A percentile compares a stretch with the other conserved stretches of the same genome.
These are phyloP conservation scores for Elaeis oleifera DNA, from an alignment of 202 grass and related monocot species.

Conservation along the genomic window DNA sequence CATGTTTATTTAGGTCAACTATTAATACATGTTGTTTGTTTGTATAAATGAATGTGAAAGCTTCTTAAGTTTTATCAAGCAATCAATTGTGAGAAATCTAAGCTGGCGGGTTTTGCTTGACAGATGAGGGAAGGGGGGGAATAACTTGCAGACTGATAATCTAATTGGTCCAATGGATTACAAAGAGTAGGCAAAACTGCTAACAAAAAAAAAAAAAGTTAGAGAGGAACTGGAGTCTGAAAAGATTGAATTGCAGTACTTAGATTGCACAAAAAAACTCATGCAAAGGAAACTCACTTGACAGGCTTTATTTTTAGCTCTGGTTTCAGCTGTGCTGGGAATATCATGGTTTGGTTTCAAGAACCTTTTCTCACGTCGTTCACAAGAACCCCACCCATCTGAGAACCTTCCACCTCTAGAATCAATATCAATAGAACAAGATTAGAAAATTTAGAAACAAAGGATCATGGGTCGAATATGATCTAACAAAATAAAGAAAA, in stretches of 20 bases:
- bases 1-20: too few relatives aligned
- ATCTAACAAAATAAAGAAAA: not conserved
- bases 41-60: too few relatives aligned
- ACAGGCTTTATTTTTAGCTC: slow-evolving; percentile 95
- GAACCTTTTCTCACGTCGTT: slow-evolving; percentile 65
- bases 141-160: too few relatives aligned
- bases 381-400: slow-evolving; percentile 88
- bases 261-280: too few relatives aligned
- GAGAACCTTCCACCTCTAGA: slow-evolving; percentile 79
- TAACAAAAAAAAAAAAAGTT: too few relatives aligned
- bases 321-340: slow-evolving; percentile 92
- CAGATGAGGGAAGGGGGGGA: too few relatives aligned
- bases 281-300: slow-evolving; percentile 35
- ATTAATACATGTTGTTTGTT: too few relatives aligned
- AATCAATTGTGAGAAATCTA: too few relatives aligned
- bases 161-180: too few relatives aligned
- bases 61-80: too few relatives aligned
- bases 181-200: too few relatives aligned
- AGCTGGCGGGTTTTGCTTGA: too few relatives aligned
- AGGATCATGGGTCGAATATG: not conserved
- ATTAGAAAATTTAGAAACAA: slow-evolving; percentile 8
- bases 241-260: not conserved
- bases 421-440: slow-evolving; percentile 8
- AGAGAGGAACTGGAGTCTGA: slow-evolving; percentile 5
- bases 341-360: slow-evolving; percentile 86